Conservation (phyloP, 257 asterid genomes). For the Salvia miltiorrhiza region DNA sequence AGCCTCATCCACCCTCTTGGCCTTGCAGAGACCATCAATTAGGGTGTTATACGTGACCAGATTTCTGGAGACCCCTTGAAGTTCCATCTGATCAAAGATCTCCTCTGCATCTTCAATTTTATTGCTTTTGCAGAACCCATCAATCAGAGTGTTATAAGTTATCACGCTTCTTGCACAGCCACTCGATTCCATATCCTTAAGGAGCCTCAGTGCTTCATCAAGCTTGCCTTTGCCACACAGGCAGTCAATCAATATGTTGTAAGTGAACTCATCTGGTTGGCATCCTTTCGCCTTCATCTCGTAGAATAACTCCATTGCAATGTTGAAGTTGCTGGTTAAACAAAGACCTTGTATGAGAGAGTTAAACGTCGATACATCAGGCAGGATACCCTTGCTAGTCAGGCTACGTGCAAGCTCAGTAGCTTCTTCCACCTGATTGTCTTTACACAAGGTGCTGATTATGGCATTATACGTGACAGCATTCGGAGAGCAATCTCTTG, state of each 20-base stretch:
- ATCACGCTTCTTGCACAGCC: slow-evolving; percentile 71
- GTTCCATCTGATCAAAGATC: slow-evolving; percentile 85
- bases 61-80: slow-evolving; percentile 76
- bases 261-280: slow-evolving; percentile 84
- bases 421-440: slow-evolving; percentile 76
- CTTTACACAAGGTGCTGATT: slow-evolving; percentile 73
- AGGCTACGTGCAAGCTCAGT: slow-evolving; percentile 60
- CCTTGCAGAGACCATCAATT: slow-evolving; percentile 79
- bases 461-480: slow-evolving; percentile 72
- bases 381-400: slow-evolving; percentile 55
- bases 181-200: slow-evolving; percentile 83
- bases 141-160: slow-evolving; percentile 73
- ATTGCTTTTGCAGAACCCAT: slow-evolving; percentile 74
- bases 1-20: slow-evolving; percentile 75
- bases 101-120: slow-evolving; percentile 85
- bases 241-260: slow-evolving; percentile 72
- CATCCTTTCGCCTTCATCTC: slow-evolving; percentile 82
- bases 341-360: slow-evolving; percentile 81
- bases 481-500: slow-evolving; percentile 66
- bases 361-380: slow-evolving; percentile 75
- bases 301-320: slow-evolving; percentile 58
- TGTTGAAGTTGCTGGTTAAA: slow-evolving; percentile 41
- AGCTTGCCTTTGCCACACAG: slow-evolving; percentile 66
- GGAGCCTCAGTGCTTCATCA: slow-evolving; percentile 58
- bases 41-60: slow-evolving; percentile 78